Evolutionary conservation across 139 green algal genomes (phyloP).

Genomic region (Picochlorum costavermella): DNA sequence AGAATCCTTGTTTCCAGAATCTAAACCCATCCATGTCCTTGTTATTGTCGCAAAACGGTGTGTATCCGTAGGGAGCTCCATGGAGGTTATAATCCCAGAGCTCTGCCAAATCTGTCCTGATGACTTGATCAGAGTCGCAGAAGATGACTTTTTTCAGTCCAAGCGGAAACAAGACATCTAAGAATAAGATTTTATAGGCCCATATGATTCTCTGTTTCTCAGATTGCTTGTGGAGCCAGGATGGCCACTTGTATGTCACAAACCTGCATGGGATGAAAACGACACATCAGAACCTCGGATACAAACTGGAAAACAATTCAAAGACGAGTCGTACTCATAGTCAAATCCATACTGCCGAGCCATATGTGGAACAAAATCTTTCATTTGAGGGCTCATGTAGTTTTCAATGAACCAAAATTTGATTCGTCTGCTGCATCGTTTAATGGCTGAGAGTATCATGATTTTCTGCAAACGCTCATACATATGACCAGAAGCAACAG

Average conservation of each 20-base stretch:
- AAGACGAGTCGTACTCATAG: constrained; percentile 39
- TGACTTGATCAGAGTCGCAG: constrained; percentile 92
- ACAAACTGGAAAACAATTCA: too few relatives aligned
- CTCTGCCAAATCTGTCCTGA: constrained; percentile 81
- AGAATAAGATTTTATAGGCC: constrained; percentile 96
- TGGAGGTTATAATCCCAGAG: constrained; percentile 90
- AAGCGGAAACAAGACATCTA: constrained; percentile 97
- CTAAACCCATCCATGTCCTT: constrained; percentile 91
- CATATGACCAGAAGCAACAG: constrained; percentile 93
- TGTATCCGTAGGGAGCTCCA: constrained; percentile 88
- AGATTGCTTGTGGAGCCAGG: constrained; percentile 91
- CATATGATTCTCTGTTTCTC: constrained; percentile 94
- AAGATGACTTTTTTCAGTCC: constrained; percentile 90
- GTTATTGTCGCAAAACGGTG: constrained; percentile 98
- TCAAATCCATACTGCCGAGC: constrained; percentile 84
- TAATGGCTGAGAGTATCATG: constrained; percentile 91
- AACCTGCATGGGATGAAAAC: constrained; percentile 33
- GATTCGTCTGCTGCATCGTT: constrained; percentile 71
- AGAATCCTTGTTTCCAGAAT: constrained; percentile 99
- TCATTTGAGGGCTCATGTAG: constrained; percentile 87
- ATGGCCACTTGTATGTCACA: constrained; percentile 98
- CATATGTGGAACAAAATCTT: constrained; percentile 81
- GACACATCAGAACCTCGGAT: too few relatives aligned
- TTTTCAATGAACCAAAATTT: constrained; percentile 99
- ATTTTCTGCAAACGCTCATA: constrained; percentile 99